phyloP scores from a whole-genome alignment of 768 basidiomycete genomes.

The Dictyophora rubrovolvata region DNA sequence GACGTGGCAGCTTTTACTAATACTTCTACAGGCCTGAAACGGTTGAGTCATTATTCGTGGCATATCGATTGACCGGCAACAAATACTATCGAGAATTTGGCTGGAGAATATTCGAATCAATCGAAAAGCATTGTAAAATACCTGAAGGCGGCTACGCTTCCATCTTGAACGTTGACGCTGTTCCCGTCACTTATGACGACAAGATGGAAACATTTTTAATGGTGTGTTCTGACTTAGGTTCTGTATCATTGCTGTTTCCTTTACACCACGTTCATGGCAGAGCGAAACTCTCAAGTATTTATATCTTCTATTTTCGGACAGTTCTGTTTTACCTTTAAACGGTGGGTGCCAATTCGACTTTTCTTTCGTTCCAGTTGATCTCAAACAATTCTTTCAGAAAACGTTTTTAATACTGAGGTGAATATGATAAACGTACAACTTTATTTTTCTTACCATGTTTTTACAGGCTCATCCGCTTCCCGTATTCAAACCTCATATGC shows the following conservation, averaged over 20 bases:
- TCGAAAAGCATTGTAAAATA: constrained; percentile 71
- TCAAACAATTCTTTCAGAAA: constrained; percentile 34
- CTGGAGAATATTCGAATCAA: constrained; percentile 85
- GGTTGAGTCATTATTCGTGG: constrained; percentile 86
- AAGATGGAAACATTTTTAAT: constrained; percentile 96
- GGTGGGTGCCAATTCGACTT: constrained; percentile 35
- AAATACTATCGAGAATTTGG: constrained; percentile 69
- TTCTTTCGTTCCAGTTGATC: constrained; percentile 1
- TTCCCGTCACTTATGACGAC: constrained; percentile 61
- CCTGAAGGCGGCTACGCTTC: constrained; percentile 77
- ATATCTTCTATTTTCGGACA: constrained; percentile 76
- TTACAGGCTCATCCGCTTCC: constrained; percentile 59
- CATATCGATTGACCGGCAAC: constrained; percentile 84
- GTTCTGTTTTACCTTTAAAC: constrained; percentile 57
- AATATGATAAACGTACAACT: not conserved
- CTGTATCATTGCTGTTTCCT: not conserved
- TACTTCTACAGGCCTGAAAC: constrained; percentile 69
- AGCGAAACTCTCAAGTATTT: constrained; percentile 89
- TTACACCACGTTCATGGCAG: constrained; percentile 26
- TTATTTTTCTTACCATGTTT: not conserved
- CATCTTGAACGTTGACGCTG: constrained; percentile 74
- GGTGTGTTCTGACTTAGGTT: constrained; percentile 31
- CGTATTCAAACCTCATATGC: constrained; percentile 46
- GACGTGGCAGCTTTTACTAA: not conserved
- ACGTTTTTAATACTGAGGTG: constrained; percentile 92